A percentile compares a stretch with the other conserved stretches of the same genome.
These are phyloP conservation scores for Penicillium longicatenatum DNA, from an alignment of 495 filamentous ascomycete genomes.

Conservation along the genomic window DNA sequence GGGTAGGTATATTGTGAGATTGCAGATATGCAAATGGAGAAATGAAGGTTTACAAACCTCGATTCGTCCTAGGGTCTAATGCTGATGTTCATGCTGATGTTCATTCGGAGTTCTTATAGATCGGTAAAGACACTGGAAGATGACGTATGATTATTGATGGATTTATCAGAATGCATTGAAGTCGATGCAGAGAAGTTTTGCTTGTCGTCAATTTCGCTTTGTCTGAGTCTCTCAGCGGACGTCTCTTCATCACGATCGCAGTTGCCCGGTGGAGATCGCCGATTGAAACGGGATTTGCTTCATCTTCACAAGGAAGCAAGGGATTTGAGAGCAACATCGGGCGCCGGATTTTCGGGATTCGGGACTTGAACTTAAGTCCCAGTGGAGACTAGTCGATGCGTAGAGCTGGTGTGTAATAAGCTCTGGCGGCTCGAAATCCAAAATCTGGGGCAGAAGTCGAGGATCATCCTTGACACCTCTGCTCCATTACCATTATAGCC, in stretches of 20 bases:
- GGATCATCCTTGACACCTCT: background rate
- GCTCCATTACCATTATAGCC: background rate
- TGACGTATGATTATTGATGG: no score
- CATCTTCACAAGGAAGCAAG: background rate
- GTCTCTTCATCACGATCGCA: background rate
- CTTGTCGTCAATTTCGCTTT: background rate
- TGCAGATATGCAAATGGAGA: no score
- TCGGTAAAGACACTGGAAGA: no score
- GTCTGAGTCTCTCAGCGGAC: background rate
- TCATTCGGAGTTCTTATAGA: no score
- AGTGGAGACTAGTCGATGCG: background rate
- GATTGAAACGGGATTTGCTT: constrained; percentile 10
- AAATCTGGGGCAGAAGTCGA: constrained; percentile 21
- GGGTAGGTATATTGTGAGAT: no score
- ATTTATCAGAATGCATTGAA: no score
- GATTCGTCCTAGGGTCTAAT: no score
- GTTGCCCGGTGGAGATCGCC: constrained; percentile 17
- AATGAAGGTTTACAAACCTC: background rate
- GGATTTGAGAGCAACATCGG: constrained; percentile 7
- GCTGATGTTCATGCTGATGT: no score
- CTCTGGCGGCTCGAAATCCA: constrained; percentile 8
- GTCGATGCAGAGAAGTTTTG: background rate
- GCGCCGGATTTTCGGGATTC: constrained; percentile 24
- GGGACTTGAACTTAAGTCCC: constrained; percentile 14
- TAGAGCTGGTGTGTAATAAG: background rate